Evolutionary conservation across 2,329 filamentous ascomycete genomes (phyloP), one percentile per base, ranked within the genome.

Genomic region (Epichloe sibirici): DNA sequence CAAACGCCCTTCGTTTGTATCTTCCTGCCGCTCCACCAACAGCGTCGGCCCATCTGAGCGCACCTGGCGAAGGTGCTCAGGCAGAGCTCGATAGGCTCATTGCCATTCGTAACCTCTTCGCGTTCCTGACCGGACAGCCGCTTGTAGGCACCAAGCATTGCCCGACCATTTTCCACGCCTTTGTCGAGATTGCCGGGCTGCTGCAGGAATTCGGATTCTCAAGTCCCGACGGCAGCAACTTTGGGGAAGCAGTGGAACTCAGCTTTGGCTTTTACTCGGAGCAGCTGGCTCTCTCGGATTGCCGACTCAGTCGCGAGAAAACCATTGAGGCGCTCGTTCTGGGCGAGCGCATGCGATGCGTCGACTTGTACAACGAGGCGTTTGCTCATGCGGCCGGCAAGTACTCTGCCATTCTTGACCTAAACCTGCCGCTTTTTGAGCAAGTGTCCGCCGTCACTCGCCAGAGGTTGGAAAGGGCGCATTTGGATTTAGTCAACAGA

Each of bases 371-470:
- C 69, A 88, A 88, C 54, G 90, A 96, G 67, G 89, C 88, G 0
- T 97, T 96, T 62, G 83, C 90, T 5, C 93, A 97, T 66, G 89
- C 85, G 0, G 89, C 88, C 9, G 93, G 91, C 48, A 94, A 93
- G 67, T 88, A 91, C 54, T 79, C 87, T 21, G 76, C 89, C 35
- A 81, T 90, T 54, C 76, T 82, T 51, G 73, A 77, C 2, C 69
- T 90, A 46, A 78, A 82, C 44, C 83, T 81, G 48, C 79, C 82
- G 0, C 79, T 93, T 47, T 90, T 82, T 66, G 72, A 76, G 28
- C 74, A 86, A 61, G 79, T 97, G 43, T 87, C 83, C 2, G 67
- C 73, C 0, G 77, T 79, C 56, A 95, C 90, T 0, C 79, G 82
- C 45, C 86, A 88, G 59, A 81, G 87, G n/a, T 73, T 97, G 7